These are phyloP conservation scores for Penicillium angulare DNA, from an alignment of 495 filamentous ascomycete genomes.

Conservation along the genomic window DNA sequence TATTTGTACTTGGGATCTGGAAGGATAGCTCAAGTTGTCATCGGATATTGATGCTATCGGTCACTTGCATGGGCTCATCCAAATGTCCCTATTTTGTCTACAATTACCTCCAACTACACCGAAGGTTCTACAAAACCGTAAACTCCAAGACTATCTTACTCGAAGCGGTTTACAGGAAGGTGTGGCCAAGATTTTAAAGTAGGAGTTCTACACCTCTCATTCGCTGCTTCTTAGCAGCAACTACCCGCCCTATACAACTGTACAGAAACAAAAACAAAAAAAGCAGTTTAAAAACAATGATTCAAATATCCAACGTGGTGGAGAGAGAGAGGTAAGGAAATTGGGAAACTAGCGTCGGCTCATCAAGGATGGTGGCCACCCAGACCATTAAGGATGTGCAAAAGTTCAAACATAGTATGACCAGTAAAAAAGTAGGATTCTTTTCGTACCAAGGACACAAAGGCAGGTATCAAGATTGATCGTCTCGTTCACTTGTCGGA, in stretches of 20 bases:
- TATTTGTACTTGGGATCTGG: too few species aligned
- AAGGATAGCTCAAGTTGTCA: too few species aligned
- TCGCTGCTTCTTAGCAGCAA: slow-evolving; percentile 5
- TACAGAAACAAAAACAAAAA: slow-evolving; percentile 30
- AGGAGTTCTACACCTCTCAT: slow-evolving; percentile 6
- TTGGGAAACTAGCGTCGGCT: slow-evolving; percentile 22
- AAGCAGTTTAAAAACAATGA: slow-evolving; percentile 12
- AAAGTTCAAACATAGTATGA: slow-evolving; percentile 14
- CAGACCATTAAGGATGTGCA: slow-evolving; percentile 32
- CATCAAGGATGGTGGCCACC: slow-evolving; percentile 33
- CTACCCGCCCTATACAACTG: slow-evolving; percentile 26
- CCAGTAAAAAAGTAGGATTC: slow-evolving; percentile 22
- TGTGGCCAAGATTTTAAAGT: background rate
- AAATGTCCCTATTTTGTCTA: too few species aligned
- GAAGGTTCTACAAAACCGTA: too few species aligned
- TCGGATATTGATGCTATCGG: too few species aligned
- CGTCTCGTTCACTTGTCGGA: slow-evolving; percentile 26
- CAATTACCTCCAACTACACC: too few species aligned
- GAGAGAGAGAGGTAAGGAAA: slow-evolving; percentile 11
- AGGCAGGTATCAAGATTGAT: slow-evolving; percentile 10
- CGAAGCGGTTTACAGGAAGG: too few species aligned
- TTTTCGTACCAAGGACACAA: slow-evolving; percentile 10
- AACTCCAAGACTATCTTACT: too few species aligned
- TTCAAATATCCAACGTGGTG: slow-evolving; percentile 1
- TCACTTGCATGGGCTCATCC: too few species aligned